phyloP scores from a whole-genome alignment of 73 alveolate genomes.

The Symbiodinium natans region DNA sequence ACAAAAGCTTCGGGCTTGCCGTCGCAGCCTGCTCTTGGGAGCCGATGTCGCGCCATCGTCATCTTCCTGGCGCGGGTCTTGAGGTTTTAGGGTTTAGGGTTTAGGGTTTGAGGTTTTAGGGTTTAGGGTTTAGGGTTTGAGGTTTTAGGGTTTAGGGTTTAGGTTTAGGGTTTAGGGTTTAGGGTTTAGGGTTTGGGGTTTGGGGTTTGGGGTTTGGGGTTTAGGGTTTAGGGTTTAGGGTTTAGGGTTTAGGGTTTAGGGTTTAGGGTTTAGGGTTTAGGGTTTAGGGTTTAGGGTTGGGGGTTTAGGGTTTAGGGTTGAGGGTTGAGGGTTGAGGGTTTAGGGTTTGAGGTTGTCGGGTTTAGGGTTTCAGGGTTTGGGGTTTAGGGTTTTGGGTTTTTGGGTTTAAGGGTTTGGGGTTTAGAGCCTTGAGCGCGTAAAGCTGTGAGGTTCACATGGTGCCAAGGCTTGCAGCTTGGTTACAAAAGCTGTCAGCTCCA shows the following conservation, averaged over 20 bases:
- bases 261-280: neutral
- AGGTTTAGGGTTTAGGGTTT: neutral
- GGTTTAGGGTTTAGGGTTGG: neutral
- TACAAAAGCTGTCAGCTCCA: too few species aligned
- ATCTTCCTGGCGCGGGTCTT: neutral
- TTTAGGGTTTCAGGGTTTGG: too few species aligned
- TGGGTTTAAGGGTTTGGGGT: too few species aligned
- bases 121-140: neutral
- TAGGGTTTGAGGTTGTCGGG: too few species aligned
- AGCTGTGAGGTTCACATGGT: too few species aligned
- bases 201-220: neutral
- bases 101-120: neutral
- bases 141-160: neutral
- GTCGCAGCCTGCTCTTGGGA: conserved; percentile 17
- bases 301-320: too few species aligned
- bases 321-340: too few species aligned
- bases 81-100: neutral
- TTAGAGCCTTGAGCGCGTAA: too few species aligned
- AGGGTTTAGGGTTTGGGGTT: neutral
- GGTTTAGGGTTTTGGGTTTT: too few species aligned
- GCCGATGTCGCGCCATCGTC: neutral
- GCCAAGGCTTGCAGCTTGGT: too few species aligned
- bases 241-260: neutral
- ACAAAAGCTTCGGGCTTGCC: too few species aligned
- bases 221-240: neutral